phyloP scores from a whole-genome alignment of 2,329 filamentous ascomycete species.

The Aspergillus uvarum region DNA sequence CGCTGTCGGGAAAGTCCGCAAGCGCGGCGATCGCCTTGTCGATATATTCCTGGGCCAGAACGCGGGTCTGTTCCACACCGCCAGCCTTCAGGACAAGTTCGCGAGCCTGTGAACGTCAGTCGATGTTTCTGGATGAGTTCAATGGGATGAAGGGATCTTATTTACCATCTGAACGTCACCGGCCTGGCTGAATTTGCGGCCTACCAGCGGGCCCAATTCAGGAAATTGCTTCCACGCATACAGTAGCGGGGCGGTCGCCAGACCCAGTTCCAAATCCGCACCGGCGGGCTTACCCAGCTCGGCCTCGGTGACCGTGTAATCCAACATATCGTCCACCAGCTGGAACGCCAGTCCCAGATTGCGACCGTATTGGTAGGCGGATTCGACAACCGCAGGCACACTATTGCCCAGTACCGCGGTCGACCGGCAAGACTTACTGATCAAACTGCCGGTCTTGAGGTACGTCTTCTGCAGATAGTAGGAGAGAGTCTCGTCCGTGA shows the following conservation, averaged over 20 bases:
- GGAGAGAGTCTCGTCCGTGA: slow-evolving; percentile 82
- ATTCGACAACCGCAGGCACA: slow-evolving; percentile 76
- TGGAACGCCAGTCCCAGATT: slow-evolving; percentile 95
- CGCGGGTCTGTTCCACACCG: slow-evolving; percentile 88
- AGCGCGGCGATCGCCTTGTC: slow-evolving; percentile 87
- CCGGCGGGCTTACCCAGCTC: slow-evolving; percentile 94
- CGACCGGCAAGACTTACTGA: slow-evolving; percentile 92
- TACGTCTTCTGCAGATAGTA: slow-evolving; percentile 99
- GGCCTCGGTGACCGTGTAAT: slow-evolving; percentile 82
- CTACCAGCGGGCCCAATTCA: slow-evolving; percentile 82
- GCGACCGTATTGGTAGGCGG: slow-evolving; percentile 87
- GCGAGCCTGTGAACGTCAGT: slow-evolving; percentile 63
- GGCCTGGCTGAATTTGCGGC: slow-evolving; percentile 79
- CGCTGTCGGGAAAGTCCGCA: slow-evolving; percentile 81
- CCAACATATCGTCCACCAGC: slow-evolving; percentile 95
- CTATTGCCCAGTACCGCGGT: slow-evolving; percentile 81
- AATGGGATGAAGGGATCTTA: neutral
- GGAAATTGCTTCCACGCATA: slow-evolving; percentile 93
- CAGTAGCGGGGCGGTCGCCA: slow-evolving; percentile 88
- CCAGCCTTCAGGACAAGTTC: slow-evolving; percentile 79
- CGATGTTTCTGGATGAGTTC: neutral
- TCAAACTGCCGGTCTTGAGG: slow-evolving; percentile 91
- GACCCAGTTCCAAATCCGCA: slow-evolving; percentile 86
- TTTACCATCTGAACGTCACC: slow-evolving; percentile 83
- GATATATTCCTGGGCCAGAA: slow-evolving; percentile 84